Conservation (phyloP, 306 rosid species). For the Senna siamea region DNA sequence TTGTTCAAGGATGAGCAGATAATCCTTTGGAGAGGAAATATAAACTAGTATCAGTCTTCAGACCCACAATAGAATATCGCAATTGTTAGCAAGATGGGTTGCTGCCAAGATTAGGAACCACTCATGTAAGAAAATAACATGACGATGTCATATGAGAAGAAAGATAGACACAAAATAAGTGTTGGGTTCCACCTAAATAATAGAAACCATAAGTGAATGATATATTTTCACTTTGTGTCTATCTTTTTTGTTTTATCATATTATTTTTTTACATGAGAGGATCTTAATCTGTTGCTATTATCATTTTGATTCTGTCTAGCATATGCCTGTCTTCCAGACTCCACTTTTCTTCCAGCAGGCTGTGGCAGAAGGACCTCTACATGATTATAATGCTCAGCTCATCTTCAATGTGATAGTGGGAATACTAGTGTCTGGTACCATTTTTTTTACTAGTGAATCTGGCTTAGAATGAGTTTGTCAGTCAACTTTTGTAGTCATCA, state of each 20-base stretch:
- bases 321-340: background rate
- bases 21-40: conserved; percentile 86
- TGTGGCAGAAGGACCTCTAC: background rate
- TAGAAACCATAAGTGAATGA: no score
- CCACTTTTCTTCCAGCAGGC: no score
- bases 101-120: no score
- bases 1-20: conserved; percentile 91
- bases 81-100: background rate
- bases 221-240: no score
- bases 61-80: conserved; percentile 30
- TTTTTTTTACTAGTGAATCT: background rate
- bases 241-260: no score
- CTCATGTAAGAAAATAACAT: no score
- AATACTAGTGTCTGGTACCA: background rate
- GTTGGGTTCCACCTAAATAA: no score
- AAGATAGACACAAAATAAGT: no score
- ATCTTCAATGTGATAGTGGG: conserved; percentile 10
- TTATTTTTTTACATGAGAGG: no score
- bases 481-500: conserved; percentile 19
- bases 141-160: no score
- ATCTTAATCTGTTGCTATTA: no score
- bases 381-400: conserved; percentile 14
- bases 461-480: background rate
- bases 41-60: conserved; percentile 38
- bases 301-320: conserved; percentile 27